A percentile compares a stretch with the other conserved stretches of the same genome.
Evolutionary conservation across 73 alveolate genomes (phyloP).

Genomic region (Effrenium voratum): DNA sequence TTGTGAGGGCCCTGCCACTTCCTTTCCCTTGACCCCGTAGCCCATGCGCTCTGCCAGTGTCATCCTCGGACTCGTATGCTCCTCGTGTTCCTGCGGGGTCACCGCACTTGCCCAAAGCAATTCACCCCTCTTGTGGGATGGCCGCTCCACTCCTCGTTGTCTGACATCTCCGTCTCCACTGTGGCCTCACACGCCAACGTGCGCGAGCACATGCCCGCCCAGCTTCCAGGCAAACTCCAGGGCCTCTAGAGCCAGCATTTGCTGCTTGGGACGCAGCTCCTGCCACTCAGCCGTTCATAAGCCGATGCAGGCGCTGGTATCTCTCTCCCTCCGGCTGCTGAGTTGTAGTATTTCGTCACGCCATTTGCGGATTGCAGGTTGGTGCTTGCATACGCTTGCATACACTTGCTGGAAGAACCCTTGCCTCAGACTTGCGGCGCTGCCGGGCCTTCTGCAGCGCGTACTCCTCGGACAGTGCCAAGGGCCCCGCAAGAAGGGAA

Average conservation of each 20-base stretch:
- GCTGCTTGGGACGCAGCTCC: slow-evolving; percentile 72
- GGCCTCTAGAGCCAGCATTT: slow-evolving; percentile 31
- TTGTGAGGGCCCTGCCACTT: neutral
- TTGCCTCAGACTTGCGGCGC: slow-evolving; percentile 73
- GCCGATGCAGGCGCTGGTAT: no score
- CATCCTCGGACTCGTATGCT: slow-evolving; percentile 39
- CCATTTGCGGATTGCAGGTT: no score
- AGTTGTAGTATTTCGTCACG: no score
- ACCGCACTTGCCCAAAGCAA: neutral
- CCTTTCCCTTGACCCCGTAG: slow-evolving; percentile 64
- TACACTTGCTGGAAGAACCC: no score
- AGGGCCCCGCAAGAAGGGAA: neutral
- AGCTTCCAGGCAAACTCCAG: neutral
- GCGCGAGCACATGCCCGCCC: neutral
- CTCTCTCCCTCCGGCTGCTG: no score
- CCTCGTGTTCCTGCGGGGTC: slow-evolving; percentile 40
- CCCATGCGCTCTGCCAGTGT: slow-evolving; percentile 88
- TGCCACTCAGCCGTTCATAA: no score
- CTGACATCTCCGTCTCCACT: neutral
- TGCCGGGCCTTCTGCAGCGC: slow-evolving; percentile 72
- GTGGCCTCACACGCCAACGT: neutral
- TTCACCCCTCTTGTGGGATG: no score
- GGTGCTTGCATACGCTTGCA: no score
- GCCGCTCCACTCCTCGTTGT: slow-evolving; percentile 38
- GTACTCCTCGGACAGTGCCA: neutral